phyloP scores from a whole-genome alignment of 805 yeast species.

The Cyberlindnera japonica region DNA sequence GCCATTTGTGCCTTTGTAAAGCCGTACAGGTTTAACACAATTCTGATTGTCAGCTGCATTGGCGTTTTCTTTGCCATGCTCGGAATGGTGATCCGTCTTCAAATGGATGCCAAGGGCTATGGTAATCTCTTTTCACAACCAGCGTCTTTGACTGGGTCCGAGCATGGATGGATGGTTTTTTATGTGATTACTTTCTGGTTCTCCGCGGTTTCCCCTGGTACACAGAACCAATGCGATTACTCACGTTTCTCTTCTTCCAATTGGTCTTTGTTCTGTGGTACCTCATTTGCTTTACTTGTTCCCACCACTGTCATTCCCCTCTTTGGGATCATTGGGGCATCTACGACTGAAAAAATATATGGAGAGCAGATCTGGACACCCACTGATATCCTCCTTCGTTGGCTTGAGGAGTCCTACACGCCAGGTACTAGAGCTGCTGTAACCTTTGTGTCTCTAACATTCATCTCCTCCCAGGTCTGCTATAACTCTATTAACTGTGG shows the following conservation, averaged over 20 bases:
- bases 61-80: slow-evolving; percentile 37
- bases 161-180: slow-evolving; percentile 36
- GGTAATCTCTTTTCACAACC: slow-evolving; percentile 1
- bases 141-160: neutral
- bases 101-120: slow-evolving; percentile 3
- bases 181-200: slow-evolving; percentile 37
- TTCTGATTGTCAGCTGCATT: slow-evolving; percentile 33
- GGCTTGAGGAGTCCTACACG: slow-evolving; percentile 34
- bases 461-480: slow-evolving; percentile 32
- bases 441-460: slow-evolving; percentile 34
- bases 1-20: slow-evolving; percentile 37
- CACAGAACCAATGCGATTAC: slow-evolving; percentile 38
- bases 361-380: slow-evolving; percentile 37
- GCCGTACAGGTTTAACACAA: slow-evolving; percentile 39
- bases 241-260: slow-evolving; percentile 33
- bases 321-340: slow-evolving; percentile 36
- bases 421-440: slow-evolving; percentile 36
- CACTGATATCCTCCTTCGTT: slow-evolving; percentile 32
- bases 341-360: slow-evolving; percentile 31
- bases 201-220: slow-evolving; percentile 37
- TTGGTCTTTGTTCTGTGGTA: slow-evolving; percentile 27
- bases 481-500: slow-evolving; percentile 27
- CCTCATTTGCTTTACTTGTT: slow-evolving; percentile 27
- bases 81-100: slow-evolving; percentile 35
- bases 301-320: slow-evolving; percentile 36